phyloP scores from a whole-genome alignment of 108 stramenopile species.

The Cyclotella kingstonii region DNA sequence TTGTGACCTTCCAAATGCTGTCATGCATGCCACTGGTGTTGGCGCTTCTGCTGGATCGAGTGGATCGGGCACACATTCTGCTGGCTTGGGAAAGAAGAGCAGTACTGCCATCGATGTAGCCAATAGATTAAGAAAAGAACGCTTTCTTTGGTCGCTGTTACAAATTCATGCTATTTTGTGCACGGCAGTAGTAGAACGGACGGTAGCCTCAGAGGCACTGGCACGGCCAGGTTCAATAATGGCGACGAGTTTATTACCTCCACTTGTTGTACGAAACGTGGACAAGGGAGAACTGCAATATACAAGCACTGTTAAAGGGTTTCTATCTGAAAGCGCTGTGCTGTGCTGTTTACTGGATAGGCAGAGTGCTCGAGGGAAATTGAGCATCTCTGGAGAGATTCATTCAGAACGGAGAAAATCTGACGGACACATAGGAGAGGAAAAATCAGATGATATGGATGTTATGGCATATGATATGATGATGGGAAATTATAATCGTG shows the following conservation, averaged over 20 bases:
- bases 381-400: conserved; percentile 9
- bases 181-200: conserved; percentile 75
- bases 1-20: conserved; percentile 52
- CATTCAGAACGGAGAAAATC: conserved; percentile 23
- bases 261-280: conserved; percentile 70
- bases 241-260: conserved; percentile 47
- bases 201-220: conserved; percentile 38
- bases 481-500: conserved; percentile 84
- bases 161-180: conserved; percentile 88
- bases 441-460: conserved; percentile 63
- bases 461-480: conserved; percentile 85
- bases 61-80: conserved; percentile 10
- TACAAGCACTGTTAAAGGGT: conserved; percentile 76
- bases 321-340: conserved; percentile 55
- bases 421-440: conserved; percentile 45
- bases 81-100: conserved; percentile 1
- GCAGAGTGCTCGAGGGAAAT: conserved; percentile 49
- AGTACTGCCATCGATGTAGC: conserved; percentile 50
- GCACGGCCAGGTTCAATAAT: conserved; percentile 25
- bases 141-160: conserved; percentile 79
- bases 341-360: conserved; percentile 74
- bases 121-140: conserved; percentile 66
- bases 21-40: conserved; percentile 13
- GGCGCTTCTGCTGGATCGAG: conserved; percentile 11
- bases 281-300: conserved; percentile 84